phyloP scores from a whole-genome alignment of 306 rosid genomes.

The Lupinus albus region DNA sequence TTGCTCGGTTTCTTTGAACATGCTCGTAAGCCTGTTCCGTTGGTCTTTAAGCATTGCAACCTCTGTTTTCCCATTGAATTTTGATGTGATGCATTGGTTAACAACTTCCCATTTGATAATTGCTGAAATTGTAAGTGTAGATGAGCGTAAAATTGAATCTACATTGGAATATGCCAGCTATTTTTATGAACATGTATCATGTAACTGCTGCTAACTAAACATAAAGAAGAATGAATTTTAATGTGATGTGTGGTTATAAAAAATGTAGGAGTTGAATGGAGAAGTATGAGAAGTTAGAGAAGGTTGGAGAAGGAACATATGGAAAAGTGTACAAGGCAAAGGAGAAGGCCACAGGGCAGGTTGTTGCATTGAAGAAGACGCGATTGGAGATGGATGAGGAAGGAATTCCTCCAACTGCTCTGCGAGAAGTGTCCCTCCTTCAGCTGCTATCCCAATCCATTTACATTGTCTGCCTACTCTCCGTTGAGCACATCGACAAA shows the following conservation, averaged over 20 bases:
- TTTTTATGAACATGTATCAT: neutral
- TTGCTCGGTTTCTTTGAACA: no score
- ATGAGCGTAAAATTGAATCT: neutral
- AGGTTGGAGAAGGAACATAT: conserved; percentile 96
- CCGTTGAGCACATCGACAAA: conserved; percentile 76
- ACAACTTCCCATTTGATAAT: no score
- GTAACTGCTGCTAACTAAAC: neutral
- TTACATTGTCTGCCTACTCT: conserved; percentile 82
- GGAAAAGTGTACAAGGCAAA: conserved; percentile 95
- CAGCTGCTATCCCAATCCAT: conserved; percentile 75
- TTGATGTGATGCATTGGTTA: no score
- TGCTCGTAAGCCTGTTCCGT: no score
- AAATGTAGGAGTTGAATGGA: conserved; percentile 55
- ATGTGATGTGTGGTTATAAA: neutral
- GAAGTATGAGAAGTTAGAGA: conserved; percentile 90
- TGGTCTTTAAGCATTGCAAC: no score
- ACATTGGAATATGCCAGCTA: neutral
- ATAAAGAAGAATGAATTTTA: no score
- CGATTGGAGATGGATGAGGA: conserved; percentile 97
- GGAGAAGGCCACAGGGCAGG: conserved; percentile 71
- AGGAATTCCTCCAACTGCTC: conserved; percentile 93
- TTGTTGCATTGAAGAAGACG: conserved; percentile 88
- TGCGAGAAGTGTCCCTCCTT: conserved; percentile 91
- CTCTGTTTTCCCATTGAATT: no score
- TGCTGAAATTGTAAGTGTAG: no score